Evolutionary conservation across 257 asterid species (phyloP), one percentile per base, ranked within the genome.

Genomic region (Plantago ovata): DNA sequence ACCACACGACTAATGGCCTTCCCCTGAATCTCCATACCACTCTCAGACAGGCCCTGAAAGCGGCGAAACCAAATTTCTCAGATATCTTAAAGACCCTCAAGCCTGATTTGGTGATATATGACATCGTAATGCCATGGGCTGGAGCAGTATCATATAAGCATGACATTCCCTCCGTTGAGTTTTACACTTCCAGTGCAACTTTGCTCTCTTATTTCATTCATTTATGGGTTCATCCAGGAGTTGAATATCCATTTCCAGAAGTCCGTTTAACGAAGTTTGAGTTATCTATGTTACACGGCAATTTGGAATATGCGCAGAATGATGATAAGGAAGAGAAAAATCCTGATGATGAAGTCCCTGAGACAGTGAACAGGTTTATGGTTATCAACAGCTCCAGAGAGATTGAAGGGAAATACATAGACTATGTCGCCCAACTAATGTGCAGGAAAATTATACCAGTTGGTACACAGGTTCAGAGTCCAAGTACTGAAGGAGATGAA

Each of bases 1-100:
- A 44, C 46, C 85, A 77, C 60, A 83, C 87, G 20, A 75, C 83
- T 50, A 80, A 80, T 45, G 84, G 81, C 63, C 84, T 79, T 40
- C 94, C 94, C 2, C 82, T 61, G 48, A 45, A 63, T 60, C 84
- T 82, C 62, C 68, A 67, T 43, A 11, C 75, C 68, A 23, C 78
- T 51, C 81, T 82, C 61, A 19, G 9, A 20, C 50, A 38, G 7
- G 72, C 81, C 40, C 70, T 82, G 11, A 18, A 51, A 38, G 41
- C 14, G 47, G 61, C 85, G 20, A 72, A 71, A 48, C 81, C 74
- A 2, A n/a, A 15, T 2, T 19, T 85, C 10, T 41, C 73, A 21
- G 18, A 66, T 53, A 7, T 80, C 6, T 6, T 83, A 0, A 6
- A 48, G 10, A 9, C 71, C 14, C 60, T 67, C 12, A 60, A 62